phyloP scores from a whole-genome alignment of 1,139 yeast genomes.

The Ashbya aceris region DNA sequence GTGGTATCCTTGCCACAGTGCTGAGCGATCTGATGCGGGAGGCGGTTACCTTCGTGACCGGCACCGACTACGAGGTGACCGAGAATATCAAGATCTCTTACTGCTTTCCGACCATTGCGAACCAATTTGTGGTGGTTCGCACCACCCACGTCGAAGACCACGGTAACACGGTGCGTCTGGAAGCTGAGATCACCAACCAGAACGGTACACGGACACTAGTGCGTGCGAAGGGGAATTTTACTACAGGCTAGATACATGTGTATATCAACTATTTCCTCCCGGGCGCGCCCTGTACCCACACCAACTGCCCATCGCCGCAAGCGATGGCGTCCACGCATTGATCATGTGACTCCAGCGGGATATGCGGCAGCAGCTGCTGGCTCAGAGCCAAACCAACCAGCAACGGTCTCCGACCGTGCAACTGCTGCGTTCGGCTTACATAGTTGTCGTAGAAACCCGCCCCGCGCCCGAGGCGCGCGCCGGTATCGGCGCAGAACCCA shows the following conservation, averaged over 20 bases:
- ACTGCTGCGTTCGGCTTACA: constrained; percentile 35
- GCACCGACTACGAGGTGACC: constrained; percentile 27
- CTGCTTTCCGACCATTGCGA: constrained; percentile 66
- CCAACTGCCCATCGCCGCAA: constrained; percentile 31
- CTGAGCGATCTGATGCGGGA: constrained; percentile 61
- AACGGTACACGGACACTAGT: constrained; percentile 39
- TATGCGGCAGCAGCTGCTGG: constrained; percentile 49
- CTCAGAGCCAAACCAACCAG: constrained; percentile 44
- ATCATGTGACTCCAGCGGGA: constrained; percentile 71
- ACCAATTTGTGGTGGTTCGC: constrained; percentile 64
- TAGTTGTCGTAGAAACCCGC: constrained; percentile 88
- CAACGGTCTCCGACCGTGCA: constrained; percentile 20
- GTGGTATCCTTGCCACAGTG: constrained; percentile 79
- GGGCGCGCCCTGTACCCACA: constrained; percentile 14
- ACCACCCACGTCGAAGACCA: constrained; percentile 34
- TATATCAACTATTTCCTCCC: not conserved
- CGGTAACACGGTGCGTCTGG: constrained; percentile 32
- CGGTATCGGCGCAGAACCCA: constrained; percentile 47
- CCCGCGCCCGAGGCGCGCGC: constrained; percentile 79
- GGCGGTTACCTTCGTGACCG: constrained; percentile 20
- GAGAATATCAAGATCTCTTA: constrained; percentile 34
- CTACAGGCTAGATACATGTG: constrained; percentile 7
- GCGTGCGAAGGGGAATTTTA: constrained; percentile 34
- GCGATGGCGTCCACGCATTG: constrained; percentile 53
- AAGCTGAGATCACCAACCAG: constrained; percentile 35